Base-by-base conservation (phyloP, 257 asterid genomes). In the Cinchona pubescens region DNA sequence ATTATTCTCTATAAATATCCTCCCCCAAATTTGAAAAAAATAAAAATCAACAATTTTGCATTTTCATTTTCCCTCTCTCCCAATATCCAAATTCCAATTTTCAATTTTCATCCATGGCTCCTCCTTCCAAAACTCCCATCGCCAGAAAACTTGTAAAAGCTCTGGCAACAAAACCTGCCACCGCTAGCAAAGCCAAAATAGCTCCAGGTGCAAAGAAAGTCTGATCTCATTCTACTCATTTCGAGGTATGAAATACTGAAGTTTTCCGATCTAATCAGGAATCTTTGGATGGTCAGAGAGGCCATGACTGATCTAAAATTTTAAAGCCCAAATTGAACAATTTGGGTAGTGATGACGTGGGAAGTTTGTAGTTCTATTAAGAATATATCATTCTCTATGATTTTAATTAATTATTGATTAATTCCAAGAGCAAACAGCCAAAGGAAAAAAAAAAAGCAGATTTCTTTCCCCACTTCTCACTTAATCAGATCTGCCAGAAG, bases 141-240 rank as follows among this genome's bases (percentile, higher is more conserved):
- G 43, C 61, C 13, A 35, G 35, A 16, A 76, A 56, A 35, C 67
- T 55, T 49, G 67, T 53, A 23, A 60, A 38, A 62, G 11, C 80
- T 3, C 66, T 29, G 48, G 72, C 37, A 30, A 32, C 63, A 13
- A 55, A 74, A 53, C 60, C 27, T 21, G 48, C 71, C 11, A 29
- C 58, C 5, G 35, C 48, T 4, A 69, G 82, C 18, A 87, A 86
- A 48, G 59, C 81, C 71, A 91, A 87, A 79, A 92, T 87, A 42
- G 82, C 80, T 13, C 71, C 94, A 38, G 93, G 88, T 0, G 83
- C 93, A 13, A 86, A 69, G 42, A 90, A 88, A 84, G 82, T 76
- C 11, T 79, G 34, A 23, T 3, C 85, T 0, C 96, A 93, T 71
- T 97, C 98, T 37, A 84, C 97, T 8, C 89, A 93, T 77, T 88